Base-by-base conservation (phyloP, 2,329 filamentous ascomycete genomes). In the Fusarium nanum region DNA sequence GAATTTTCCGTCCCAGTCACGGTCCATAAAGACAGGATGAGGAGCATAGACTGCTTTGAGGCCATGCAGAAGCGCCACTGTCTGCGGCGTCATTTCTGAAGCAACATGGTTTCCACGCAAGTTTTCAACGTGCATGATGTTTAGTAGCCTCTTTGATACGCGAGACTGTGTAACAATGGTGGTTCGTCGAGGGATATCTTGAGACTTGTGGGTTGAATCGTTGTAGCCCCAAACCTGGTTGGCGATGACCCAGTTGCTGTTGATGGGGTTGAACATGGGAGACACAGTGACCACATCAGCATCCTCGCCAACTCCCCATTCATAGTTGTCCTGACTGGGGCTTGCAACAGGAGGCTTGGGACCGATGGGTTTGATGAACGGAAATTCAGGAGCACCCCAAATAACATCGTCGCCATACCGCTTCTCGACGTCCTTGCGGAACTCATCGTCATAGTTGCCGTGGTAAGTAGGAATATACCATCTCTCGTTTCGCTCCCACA, bases 81-180 rank as follows among this genome's bases (percentile, higher is more conserved):
- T 91, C 58, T 91, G 89, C 1, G 92, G 89, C 64, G 90, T 92
- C 92, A 95, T 94, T 77, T 95, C 92, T 0, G 92, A 92, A 61
- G 91, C 91, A 73, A 94, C 89, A 76, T 93, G 91, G 74, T 92
- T 91, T 68, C 91, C 91, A 16, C 87, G 85, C 68, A 91, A 83
- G 56, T 92, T 92, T 78, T 94, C 93, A 34, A 88, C 85, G 76
- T 95, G 92, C 92, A 94, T 94, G 67, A 90, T 86, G 71, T 93
- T 87, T 34, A 95, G 83, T 4, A 95, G 83, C 28, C 86, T 86
- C 76, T 89, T 91, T 18, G 92, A 94, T 10, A 93, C 83, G 55
- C 92, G 88, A 2, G 91, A 90, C 68, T 93, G 91, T 0, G 92
- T 94, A 66, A 93, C 89, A 73, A 94, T 92, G n/a, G 92, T 92